These are phyloP conservation scores for Bipolaris victoriae DNA, from an alignment of 2,329 filamentous ascomycete species.

Conservation along the genomic window DNA sequence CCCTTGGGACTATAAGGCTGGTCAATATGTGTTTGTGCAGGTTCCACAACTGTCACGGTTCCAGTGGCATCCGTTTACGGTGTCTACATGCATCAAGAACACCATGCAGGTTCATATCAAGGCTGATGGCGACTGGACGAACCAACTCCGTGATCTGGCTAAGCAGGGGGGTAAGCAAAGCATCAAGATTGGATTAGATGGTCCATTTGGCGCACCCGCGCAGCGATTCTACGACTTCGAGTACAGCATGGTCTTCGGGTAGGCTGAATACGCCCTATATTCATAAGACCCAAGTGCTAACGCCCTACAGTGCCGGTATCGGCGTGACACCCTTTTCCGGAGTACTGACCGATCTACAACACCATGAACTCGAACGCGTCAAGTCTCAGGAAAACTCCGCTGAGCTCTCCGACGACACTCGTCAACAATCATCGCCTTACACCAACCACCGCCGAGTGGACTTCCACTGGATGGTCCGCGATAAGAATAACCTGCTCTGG, in stretches of 20 bases:
- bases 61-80: slow-evolving; percentile 67
- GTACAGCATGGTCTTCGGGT: slow-evolving; percentile 61
- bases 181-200: slow-evolving; percentile 62
- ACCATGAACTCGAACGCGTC: slow-evolving; percentile 49
- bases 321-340: slow-evolving; percentile 65
- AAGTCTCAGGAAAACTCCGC: slow-evolving; percentile 21
- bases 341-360: slow-evolving; percentile 62
- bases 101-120: slow-evolving; percentile 65
- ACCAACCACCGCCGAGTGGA: slow-evolving; percentile 59
- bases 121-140: slow-evolving; percentile 64
- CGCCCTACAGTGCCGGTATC: slow-evolving; percentile 55
- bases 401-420: slow-evolving; percentile 14
- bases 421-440: slow-evolving; percentile 31
- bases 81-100: slow-evolving; percentile 61
- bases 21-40: slow-evolving; percentile 64
- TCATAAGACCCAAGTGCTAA: background rate
- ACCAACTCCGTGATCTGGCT: slow-evolving; percentile 53
- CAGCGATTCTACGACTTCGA: slow-evolving; percentile 65
- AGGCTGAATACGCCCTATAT: background rate
- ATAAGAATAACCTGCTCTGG: slow-evolving; percentile 63
- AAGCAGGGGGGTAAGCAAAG: slow-evolving; percentile 44
- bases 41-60: slow-evolving; percentile 60
- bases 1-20: slow-evolving; percentile 62
- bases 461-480: slow-evolving; percentile 67
- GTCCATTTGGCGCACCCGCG: slow-evolving; percentile 64